A percentile compares a stretch with the other conserved stretches of the same genome.
Conservation (phyloP, 805 yeast species). For the Nematodospora valgi region DNA sequence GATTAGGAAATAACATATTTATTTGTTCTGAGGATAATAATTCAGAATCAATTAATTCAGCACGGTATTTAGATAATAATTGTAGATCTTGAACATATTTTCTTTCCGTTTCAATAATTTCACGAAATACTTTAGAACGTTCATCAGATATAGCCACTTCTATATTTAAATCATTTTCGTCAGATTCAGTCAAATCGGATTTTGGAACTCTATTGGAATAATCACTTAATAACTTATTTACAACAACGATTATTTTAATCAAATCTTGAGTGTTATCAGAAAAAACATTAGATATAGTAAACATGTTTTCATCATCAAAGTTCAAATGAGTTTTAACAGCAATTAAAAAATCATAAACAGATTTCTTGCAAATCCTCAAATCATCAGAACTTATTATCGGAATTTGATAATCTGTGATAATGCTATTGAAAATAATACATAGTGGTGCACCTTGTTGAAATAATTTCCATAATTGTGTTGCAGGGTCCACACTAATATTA, state of each 20-base stretch:
- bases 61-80: constrained; percentile 61
- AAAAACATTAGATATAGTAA: constrained; percentile 87
- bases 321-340: constrained; percentile 78
- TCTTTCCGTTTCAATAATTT: constrained; percentile 84
- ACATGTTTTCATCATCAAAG: constrained; percentile 76
- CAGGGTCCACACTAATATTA: constrained; percentile 80
- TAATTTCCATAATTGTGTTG: constrained; percentile 81
- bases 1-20: constrained; percentile 79
- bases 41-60: constrained; percentile 63
- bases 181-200: constrained; percentile 3
- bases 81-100: constrained; percentile 92
- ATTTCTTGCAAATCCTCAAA: constrained; percentile 77
- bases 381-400: constrained; percentile 75
- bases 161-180: constrained; percentile 9
- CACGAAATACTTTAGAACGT: constrained; percentile 76
- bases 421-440: constrained; percentile 76
- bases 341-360: constrained; percentile 83
- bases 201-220: not conserved
- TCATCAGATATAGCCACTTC: constrained; percentile 45
- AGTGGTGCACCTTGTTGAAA: constrained; percentile 92
- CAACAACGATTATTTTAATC: constrained; percentile 69
- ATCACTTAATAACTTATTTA: constrained; percentile 52
- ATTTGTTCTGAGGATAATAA: constrained; percentile 74
- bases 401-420: constrained; percentile 44
- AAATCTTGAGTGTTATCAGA: constrained; percentile 77